phyloP scores from a whole-genome alignment of 768 basidiomycete species.

The Kwoniella mangroviensis region DNA sequence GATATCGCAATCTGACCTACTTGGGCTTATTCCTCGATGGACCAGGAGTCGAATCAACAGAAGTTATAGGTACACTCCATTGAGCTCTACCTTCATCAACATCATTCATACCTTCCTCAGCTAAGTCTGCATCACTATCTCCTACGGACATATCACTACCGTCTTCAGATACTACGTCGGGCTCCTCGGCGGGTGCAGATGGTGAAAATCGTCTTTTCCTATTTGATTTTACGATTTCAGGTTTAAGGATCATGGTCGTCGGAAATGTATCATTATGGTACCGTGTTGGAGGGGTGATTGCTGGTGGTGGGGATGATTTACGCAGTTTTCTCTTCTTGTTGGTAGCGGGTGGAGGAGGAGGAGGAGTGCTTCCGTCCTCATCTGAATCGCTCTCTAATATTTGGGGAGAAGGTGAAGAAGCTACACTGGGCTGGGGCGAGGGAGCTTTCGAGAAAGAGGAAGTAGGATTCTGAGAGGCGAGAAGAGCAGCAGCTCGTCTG shows the following conservation, averaged over 20 bases:
- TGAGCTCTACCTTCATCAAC: constrained; percentile 32
- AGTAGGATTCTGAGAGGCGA: constrained; percentile 16
- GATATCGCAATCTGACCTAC: not conserved
- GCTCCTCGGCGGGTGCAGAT: constrained; percentile 22
- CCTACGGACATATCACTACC: constrained; percentile 24
- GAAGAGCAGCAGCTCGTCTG: constrained; percentile 41
- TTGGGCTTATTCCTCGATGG: constrained; percentile 18
- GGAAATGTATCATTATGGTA: not conserved
- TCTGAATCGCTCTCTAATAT: not conserved
- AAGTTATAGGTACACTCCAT: constrained; percentile 24
- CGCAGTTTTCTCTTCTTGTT: constrained; percentile 14
- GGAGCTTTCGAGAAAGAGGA: not conserved
- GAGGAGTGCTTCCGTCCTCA: not conserved
- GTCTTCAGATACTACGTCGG: constrained; percentile 11
- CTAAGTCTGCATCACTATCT: constrained; percentile 19
- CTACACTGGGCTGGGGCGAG: not conserved
- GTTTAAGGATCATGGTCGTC: not conserved
- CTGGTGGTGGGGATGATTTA: constrained; percentile 8
- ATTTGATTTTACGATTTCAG: not conserved
- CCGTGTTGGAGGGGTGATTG: not conserved
- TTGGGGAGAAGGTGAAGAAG: constrained; percentile 1
- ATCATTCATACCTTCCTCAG: constrained; percentile 22
- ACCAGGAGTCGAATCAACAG: constrained; percentile 20
- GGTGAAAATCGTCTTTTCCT: constrained; percentile 21
- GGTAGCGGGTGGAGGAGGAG: constrained; percentile 7